Conservation (phyloP, 495 filamentous ascomycete genomes). For the Letharia lupina region DNA sequence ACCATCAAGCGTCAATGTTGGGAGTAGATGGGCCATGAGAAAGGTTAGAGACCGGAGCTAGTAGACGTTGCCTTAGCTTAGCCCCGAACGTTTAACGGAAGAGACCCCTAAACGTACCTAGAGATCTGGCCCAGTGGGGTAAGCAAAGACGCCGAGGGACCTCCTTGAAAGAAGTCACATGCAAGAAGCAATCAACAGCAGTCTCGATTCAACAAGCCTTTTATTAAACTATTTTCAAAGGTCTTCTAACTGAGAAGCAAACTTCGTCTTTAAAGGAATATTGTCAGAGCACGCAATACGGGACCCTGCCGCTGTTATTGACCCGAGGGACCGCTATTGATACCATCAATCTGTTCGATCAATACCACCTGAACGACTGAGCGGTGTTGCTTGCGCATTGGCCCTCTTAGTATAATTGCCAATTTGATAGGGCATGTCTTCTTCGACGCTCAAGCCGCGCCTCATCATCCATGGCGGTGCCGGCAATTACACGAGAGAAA, state of each 20-base stretch:
- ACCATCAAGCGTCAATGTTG: constrained; percentile 1
- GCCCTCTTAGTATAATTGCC: neutral
- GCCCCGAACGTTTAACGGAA: neutral
- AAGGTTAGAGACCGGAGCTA: constrained; percentile 1
- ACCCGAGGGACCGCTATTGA: neutral
- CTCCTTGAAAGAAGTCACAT: neutral
- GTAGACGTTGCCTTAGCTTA: neutral
- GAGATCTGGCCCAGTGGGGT: neutral
- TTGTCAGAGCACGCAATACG: neutral
- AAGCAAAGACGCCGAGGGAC: too few relatives aligned
- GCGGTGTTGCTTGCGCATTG: neutral
- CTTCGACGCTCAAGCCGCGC: constrained; percentile 44
- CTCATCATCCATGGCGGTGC: constrained; percentile 87
- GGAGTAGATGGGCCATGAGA: constrained; percentile 15
- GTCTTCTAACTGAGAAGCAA: neutral
- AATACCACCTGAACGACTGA: neutral
- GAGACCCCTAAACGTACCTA: neutral
- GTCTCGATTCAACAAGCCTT: neutral
- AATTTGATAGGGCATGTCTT: neutral
- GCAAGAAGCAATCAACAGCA: neutral
- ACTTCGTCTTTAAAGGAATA: neutral
- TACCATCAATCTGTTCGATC: neutral
- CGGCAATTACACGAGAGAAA: constrained; percentile 64
- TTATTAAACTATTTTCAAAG: neutral
- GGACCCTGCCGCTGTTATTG: neutral